Base-by-base conservation (phyloP, 1,139 yeast species). In the Lodderomyces orthopsilosis region DNA sequence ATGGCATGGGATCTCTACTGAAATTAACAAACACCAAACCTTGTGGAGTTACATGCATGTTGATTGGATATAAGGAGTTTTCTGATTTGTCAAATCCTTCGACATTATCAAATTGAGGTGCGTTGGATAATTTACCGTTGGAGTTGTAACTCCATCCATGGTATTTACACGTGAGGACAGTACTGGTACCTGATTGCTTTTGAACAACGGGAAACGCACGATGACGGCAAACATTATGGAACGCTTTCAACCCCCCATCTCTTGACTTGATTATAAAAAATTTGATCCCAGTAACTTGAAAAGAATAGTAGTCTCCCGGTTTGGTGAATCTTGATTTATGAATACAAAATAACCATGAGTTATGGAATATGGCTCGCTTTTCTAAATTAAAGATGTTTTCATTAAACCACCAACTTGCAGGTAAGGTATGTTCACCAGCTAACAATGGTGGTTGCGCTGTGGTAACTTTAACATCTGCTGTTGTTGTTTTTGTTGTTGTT, bases 101-200 rank as follows among this genome's bases (percentile, higher is more conserved):
- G 32, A 79, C 80, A 6, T 35, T 10, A 38, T 79, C 81, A 54
- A 79, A 79, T 49, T 77, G 81, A 21, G 84, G 85, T 4, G 84
- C 84, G 52, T 79, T 79, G 45, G 75, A 77, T 52, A 79, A 66
- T 41, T 62, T 60, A 7, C 85, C 85, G 47, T 79, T 80, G 10
- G 80, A 66, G 52, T 77, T 77, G 61, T 79, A 79, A 21, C 81
- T 72, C 85, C 84, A 79, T n/a, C 84, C 84, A 51, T 79, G 84
- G 56, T 79, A 79, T 49, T 76, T 74, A 62, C 85, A 79, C 32
- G 83, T 83, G 36, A 79, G 62, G 34, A 79, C 69, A 8, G 70
- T 68, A 1, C 83, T 71, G 5, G 81, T 74, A n/a, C 85, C 85
- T 52, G 73, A 64, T 28, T 76, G 77, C 55, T 79, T 79, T 57